Evolutionary conservation across 768 basidiomycete species (phyloP), one percentile per base, ranked within the genome.

Genomic region (Mycena filopes): DNA sequence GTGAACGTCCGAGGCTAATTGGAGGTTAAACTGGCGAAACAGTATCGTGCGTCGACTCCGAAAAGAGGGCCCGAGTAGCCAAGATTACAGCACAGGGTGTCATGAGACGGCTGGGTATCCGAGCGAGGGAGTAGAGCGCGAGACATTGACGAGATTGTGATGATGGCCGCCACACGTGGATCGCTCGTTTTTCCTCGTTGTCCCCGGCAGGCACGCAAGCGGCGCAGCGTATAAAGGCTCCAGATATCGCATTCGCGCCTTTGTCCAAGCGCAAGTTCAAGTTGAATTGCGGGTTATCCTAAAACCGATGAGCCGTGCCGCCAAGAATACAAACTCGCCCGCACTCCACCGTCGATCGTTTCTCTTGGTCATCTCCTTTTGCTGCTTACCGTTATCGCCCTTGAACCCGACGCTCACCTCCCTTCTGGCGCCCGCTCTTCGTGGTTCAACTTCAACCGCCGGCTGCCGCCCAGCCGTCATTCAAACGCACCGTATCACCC

Each of bases 101-200:
- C 51, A 54, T 26, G 25, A 16, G 51, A 46, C 40, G 46, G 15
- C 16, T 13, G 25, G 20, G 42, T 41, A 23, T 16, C 21, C 36
- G 11, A 41, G 47, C 48, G 58, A 41, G 48, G 38, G 50, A 40
- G 20, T 46, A 50, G 21, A n/a, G 50, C n/a, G 46, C 23, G 31
- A n/a, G 16, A 41, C 26, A 49, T 16, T 3, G n/a, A n/a, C 4
- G 26, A 21, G 26, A 21, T 18, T 20, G 21, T 48, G 55, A 25
- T 65, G 63, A 64, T 63, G 63, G 42, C 55, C 55, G 63, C 36
- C 56, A 18, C 57, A 60, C 57, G 57, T 65, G 63, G 33, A 36
- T 25, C 29, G 59, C 29, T 41, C 13, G 47, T 42, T 40, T 51
- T 40, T 5, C 63, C 63, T 65, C 63, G 45, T 65, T 65, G 63